Conservation (phyloP, 208 protist species). For the Angomonas deanei region DNA sequence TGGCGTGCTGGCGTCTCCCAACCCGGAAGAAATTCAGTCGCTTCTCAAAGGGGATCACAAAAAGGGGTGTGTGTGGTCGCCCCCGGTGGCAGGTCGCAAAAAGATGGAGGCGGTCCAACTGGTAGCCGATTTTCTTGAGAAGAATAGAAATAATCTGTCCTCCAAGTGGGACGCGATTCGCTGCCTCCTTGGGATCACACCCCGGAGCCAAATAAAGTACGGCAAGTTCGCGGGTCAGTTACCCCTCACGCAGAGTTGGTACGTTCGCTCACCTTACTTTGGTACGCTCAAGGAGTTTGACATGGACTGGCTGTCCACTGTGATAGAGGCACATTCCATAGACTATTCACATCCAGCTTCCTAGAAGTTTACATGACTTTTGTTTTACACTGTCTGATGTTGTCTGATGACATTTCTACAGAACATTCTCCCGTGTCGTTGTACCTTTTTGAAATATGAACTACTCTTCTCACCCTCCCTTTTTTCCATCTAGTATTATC, state of each 20-base stretch:
- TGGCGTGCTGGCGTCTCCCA: slow-evolving; percentile 39
- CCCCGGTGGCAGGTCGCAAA: slow-evolving; percentile 30
- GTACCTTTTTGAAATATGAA: too few species aligned
- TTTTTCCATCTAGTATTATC: too few species aligned
- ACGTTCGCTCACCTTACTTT: slow-evolving; percentile 77
- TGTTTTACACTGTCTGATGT: background rate
- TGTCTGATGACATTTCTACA: too few species aligned
- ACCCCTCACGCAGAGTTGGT: slow-evolving; percentile 76
- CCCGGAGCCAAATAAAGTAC: slow-evolving; percentile 59
- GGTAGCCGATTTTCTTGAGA: slow-evolving; percentile 81
- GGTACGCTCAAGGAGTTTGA: slow-evolving; percentile 79
- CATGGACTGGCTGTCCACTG: slow-evolving; percentile 63
- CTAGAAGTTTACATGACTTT: background rate
- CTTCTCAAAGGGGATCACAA: background rate
- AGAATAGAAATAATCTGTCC: slow-evolving; percentile 58
- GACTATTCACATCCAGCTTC: too few species aligned
- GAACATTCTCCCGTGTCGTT: background rate
- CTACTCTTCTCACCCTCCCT: too few species aligned
- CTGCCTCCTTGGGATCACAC: slow-evolving; percentile 62
- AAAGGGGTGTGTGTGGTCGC: slow-evolving; percentile 24
- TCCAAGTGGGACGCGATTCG: slow-evolving; percentile 65
- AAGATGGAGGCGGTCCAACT: slow-evolving; percentile 60
- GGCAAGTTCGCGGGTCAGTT: slow-evolving; percentile 76
- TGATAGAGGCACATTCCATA: slow-evolving; percentile 38
- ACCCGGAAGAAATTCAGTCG: slow-evolving; percentile 8